Base-by-base conservation (phyloP, 2,329 filamentous ascomycete genomes). In the Epichloe sibirici region DNA sequence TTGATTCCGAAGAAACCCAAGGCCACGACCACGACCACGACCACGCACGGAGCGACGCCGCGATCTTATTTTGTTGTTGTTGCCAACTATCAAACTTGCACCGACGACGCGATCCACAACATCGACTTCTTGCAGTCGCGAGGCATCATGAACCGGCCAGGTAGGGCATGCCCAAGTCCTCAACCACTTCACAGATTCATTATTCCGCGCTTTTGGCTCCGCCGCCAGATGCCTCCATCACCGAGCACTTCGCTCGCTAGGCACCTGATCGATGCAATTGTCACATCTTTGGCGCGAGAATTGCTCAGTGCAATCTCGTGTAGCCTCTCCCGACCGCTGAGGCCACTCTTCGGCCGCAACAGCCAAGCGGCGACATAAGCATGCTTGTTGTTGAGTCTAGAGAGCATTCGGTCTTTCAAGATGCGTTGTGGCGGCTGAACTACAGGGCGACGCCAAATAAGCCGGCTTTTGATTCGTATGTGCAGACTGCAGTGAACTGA, bases 81-180 rank as follows among this genome's bases (percentile, higher is more conserved):
- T 8, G 28, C 15, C 9, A 25, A 11, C 23, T 2, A 8, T n/a
- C 49, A 2, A 40, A 7, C 11, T 11, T 5, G 7, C 12, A 21
- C n/a, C 39, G 28, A 25, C 38, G 23, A 51, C 44, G 39, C 48
- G 31, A 34, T 39, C 11, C 13, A 23, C 17, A 37, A 12, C 8
- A 48, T 45, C 31, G 35, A 21, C 40, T 53, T 42, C 34, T 11
- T 34, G 38, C 53, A 34, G 51, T 43, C 44, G 31, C 42, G n/a
- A 53, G 63, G 67, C 46, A 73, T 66, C 64, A 81, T 81, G 77
- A 80, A 80, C 67, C 74, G 77, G 72, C 73, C 75, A 79, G 77
- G 77, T 81, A 80, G 67, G 72, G 63, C 63, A 59, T 56, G 59
- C 59, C 63, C 60, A 57, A 55, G 59, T 34, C 46, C 45, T 37